phyloP scores from a whole-genome alignment of 2,329 filamentous ascomycete genomes.

The Chaetoscypha palmicola region DNA sequence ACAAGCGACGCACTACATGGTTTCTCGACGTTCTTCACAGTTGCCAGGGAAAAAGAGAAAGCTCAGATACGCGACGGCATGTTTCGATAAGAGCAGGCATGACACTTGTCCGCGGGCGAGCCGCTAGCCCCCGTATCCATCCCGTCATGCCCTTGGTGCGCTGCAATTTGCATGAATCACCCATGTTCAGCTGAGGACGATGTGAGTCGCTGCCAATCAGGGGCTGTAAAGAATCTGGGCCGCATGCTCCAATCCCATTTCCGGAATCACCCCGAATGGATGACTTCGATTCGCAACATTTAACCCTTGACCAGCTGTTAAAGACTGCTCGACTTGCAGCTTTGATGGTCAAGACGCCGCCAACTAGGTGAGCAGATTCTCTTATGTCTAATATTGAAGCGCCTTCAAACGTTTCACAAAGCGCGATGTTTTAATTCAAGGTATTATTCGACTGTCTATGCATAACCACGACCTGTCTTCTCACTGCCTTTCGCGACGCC shows the following conservation, averaged over 20 bases:
- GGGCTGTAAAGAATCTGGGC: background rate
- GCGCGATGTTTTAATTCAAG: no score
- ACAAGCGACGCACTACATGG: background rate
- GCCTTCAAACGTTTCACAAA: no score
- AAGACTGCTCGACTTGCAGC: background rate
- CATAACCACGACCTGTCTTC: no score
- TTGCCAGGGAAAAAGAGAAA: background rate
- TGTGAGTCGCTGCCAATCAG: background rate
- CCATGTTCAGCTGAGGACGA: background rate
- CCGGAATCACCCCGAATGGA: background rate
- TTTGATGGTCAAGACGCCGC: no score
- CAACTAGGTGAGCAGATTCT: no score
- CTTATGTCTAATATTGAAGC: no score
- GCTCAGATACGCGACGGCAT: background rate
- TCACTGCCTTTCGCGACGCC: no score
- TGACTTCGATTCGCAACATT: background rate
- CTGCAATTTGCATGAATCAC: background rate
- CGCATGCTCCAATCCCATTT: background rate
- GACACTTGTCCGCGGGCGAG: background rate
- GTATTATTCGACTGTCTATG: no score
- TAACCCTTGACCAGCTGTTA: conserved; percentile 1
- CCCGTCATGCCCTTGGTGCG: background rate
- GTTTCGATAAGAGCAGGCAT: no score
- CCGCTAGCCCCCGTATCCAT: background rate
- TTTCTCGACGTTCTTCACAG: background rate